These are phyloP conservation scores for Globisporangium alternatum DNA, from an alignment of 352 stramenopile species.

Conservation along the genomic window DNA sequence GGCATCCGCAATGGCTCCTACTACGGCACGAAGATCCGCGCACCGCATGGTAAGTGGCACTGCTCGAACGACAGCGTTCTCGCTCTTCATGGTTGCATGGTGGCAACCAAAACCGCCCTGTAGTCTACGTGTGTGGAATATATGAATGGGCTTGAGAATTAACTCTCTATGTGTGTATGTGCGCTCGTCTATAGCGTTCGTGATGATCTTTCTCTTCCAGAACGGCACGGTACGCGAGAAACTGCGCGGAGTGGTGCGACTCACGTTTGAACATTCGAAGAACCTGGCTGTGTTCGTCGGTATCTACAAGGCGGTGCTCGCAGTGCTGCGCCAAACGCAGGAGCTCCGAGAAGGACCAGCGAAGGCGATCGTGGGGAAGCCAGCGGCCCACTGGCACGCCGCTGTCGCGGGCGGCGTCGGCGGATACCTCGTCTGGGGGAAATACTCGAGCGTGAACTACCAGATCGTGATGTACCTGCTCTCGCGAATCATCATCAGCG, in stretches of 20 bases:
- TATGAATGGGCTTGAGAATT: neutral
- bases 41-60: constrained; percentile 63
- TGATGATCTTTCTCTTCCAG: constrained; percentile 91
- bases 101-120: no score
- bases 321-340: constrained; percentile 57
- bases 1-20: constrained; percentile 84
- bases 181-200: constrained; percentile 50
- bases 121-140: neutral
- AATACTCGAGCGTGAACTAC: constrained; percentile 87
- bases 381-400: constrained; percentile 71
- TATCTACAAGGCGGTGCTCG: constrained; percentile 80
- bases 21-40: constrained; percentile 89
- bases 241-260: constrained; percentile 58
- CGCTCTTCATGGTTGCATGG: neutral
- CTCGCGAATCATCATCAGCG: constrained; percentile 66
- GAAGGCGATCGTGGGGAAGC: constrained; percentile 50
- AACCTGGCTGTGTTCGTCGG: constrained; percentile 88
- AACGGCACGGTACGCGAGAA: constrained; percentile 76
- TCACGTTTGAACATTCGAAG: constrained; percentile 87
- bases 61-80: neutral
- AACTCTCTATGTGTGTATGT: neutral
- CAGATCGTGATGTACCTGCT: constrained; percentile 91
- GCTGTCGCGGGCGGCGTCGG: constrained; percentile 71
- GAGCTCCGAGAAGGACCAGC: constrained; percentile 31
- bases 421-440: constrained; percentile 82